Evolutionary conservation across 805 yeast genomes (phyloP).

Genomic region (Saccharomycopsis malanga): DNA sequence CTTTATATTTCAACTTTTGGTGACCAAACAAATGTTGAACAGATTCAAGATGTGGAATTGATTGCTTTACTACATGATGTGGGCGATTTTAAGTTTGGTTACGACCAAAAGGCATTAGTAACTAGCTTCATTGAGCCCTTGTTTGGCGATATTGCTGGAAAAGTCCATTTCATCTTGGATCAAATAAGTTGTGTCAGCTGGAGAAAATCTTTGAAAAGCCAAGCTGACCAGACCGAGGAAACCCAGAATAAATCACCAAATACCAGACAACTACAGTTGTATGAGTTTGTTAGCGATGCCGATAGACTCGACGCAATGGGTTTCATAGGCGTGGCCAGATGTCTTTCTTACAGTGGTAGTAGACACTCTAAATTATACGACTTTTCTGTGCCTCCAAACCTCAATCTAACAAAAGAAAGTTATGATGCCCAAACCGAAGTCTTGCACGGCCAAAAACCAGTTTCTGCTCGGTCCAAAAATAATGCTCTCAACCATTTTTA

Average conservation of each 20-base stretch:
- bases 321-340: constrained; percentile 31
- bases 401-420: constrained; percentile 9
- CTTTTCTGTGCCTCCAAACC: constrained; percentile 9
- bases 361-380: constrained; percentile 25
- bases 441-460: background rate
- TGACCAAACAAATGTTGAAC: background rate
- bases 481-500: constrained; percentile 28
- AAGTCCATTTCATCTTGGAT: background rate
- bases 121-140: constrained; percentile 4
- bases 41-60: constrained; percentile 8
- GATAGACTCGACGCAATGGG: constrained; percentile 37
- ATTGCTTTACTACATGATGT: constrained; percentile 18
- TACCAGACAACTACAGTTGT: background rate
- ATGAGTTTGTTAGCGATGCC: constrained; percentile 31
- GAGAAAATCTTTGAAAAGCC: constrained; percentile 11
- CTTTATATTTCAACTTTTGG: background rate
- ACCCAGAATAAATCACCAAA: background rate
- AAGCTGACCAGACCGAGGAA: background rate
- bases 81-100: constrained; percentile 19
- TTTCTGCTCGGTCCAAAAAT: constrained; percentile 3
- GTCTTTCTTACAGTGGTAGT: constrained; percentile 29
- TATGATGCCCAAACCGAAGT: constrained; percentile 15
- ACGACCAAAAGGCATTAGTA: constrained; percentile 10
- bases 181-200: constrained; percentile 8
- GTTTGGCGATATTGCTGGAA: background rate